phyloP scores from a whole-genome alignment of 2,329 filamentous ascomycete species.

The Monosporascus sp. region DNA sequence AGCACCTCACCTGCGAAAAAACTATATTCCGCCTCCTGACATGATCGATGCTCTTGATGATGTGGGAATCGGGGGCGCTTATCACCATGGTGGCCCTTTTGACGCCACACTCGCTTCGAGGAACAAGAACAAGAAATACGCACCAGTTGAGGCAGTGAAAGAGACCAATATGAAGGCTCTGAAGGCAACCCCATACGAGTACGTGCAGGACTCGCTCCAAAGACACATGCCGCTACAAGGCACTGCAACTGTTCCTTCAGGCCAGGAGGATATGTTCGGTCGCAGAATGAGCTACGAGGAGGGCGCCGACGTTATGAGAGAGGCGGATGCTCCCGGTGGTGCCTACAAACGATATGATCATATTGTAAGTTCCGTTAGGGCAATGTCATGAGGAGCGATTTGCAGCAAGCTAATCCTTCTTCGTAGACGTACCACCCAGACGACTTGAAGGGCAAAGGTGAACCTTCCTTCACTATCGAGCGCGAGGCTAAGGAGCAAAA shows the following conservation, averaged over 20 bases:
- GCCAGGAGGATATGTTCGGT: slow-evolving; percentile 62
- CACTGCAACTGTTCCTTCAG: slow-evolving; percentile 70
- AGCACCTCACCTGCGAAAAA: slow-evolving; percentile 60
- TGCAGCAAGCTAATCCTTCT: not conserved
- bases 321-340: slow-evolving; percentile 61
- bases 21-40: slow-evolving; percentile 65
- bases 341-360: slow-evolving; percentile 73
- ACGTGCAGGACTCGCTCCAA: slow-evolving; percentile 66
- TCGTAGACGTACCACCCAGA: slow-evolving; percentile 62
- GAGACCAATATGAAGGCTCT: slow-evolving; percentile 71
- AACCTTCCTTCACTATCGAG: slow-evolving; percentile 69
- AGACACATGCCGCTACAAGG: slow-evolving; percentile 78
- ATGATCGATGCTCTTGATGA: slow-evolving; percentile 75
- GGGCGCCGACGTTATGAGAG: slow-evolving; percentile 79
- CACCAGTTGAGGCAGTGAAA: slow-evolving; percentile 72
- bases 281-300: slow-evolving; percentile 74
- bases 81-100: slow-evolving; percentile 88
- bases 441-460: slow-evolving; percentile 78
- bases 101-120: slow-evolving; percentile 74
- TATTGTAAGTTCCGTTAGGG: slow-evolving; percentile 50
- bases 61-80: slow-evolving; percentile 53
- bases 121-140: slow-evolving; percentile 58
- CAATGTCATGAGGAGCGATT: not conserved
- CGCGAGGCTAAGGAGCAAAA: slow-evolving; percentile 54
- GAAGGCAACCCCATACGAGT: slow-evolving; percentile 73